Conservation (phyloP, 306 rosid genomes). For the Dalbergia oliveri region DNA sequence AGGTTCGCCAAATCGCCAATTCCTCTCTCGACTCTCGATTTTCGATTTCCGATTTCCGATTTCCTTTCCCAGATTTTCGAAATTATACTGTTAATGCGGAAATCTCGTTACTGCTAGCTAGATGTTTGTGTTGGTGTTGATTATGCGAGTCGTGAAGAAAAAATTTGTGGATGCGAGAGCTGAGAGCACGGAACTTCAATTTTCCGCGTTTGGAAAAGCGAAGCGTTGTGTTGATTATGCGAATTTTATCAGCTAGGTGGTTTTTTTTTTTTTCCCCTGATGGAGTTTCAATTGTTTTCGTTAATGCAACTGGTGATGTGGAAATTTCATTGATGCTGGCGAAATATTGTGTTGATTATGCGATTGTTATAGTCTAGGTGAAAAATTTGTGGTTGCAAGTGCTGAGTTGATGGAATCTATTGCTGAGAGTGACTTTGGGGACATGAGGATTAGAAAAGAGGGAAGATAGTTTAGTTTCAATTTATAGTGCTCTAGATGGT, state of each 20-base stretch:
- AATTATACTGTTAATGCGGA: too few relatives aligned
- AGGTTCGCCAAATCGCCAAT: conserved; percentile 52
- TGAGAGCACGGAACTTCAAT: too few relatives aligned
- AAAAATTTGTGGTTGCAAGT: background rate
- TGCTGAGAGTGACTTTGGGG: background rate
- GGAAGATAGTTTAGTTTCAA: background rate
- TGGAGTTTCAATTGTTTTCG: background rate
- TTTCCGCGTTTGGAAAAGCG: background rate
- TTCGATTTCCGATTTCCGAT: background rate
- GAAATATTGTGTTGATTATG: background rate
- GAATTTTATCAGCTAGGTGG: background rate
- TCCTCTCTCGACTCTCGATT: background rate
- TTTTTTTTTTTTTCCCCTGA: background rate
- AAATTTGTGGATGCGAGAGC: too few relatives aligned
- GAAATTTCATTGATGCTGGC: background rate
- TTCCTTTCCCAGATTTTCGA: background rate
- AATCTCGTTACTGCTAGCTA: too few relatives aligned
- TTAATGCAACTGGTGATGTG: background rate
- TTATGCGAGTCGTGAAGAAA: too few relatives aligned
- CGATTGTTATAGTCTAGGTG: background rate
- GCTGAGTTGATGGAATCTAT: conserved; percentile 8
- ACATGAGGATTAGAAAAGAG: background rate
- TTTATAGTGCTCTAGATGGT: background rate
- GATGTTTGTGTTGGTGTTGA: too few relatives aligned
- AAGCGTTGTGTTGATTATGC: background rate